These are phyloP conservation scores for Tuber borchii DNA, from an alignment of 495 filamentous ascomycete genomes.

Conservation along the genomic window DNA sequence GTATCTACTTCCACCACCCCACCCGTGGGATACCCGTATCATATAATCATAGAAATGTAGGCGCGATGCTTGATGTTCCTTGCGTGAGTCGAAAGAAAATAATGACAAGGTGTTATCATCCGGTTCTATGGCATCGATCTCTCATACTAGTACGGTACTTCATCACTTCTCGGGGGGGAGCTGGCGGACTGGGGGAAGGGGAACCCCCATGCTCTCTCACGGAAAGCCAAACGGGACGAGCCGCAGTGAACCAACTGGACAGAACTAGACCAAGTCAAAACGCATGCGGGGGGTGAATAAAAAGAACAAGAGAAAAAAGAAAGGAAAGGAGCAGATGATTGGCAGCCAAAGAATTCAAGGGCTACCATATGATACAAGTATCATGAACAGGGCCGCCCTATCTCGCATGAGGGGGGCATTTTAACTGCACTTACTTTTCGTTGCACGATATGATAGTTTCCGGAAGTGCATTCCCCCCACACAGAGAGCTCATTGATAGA, in stretches of 20 bases:
- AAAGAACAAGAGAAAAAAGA: neutral
- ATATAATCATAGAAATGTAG: neutral
- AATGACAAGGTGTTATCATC: slow-evolving; percentile 12
- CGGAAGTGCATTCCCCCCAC: neutral
- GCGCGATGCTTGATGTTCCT: slow-evolving; percentile 15
- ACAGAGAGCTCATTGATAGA: neutral
- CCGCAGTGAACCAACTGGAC: slow-evolving; percentile 20
- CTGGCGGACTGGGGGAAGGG: neutral
- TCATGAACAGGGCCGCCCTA: neutral
- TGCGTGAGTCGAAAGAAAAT: slow-evolving; percentile 8
- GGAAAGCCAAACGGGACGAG: slow-evolving; percentile 28
- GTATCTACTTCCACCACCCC: neutral
- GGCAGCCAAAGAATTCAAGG: neutral
- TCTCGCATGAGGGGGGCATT: neutral
- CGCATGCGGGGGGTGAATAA: neutral
- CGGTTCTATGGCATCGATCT: slow-evolving; percentile 11
- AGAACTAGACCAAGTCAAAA: slow-evolving; percentile 13
- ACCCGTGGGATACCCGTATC: neutral
- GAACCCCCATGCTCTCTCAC: slow-evolving; percentile 29
- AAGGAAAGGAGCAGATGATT: slow-evolving; percentile 6
- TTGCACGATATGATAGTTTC: neutral
- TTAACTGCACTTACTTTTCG: neutral
- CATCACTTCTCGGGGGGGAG: slow-evolving; percentile 16
- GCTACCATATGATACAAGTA: slow-evolving; percentile 4
- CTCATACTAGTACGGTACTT: slow-evolving; percentile 11